Evolutionary conservation across 2,329 filamentous ascomycete species (phyloP).

Genomic region (Alternaria sp.): DNA sequence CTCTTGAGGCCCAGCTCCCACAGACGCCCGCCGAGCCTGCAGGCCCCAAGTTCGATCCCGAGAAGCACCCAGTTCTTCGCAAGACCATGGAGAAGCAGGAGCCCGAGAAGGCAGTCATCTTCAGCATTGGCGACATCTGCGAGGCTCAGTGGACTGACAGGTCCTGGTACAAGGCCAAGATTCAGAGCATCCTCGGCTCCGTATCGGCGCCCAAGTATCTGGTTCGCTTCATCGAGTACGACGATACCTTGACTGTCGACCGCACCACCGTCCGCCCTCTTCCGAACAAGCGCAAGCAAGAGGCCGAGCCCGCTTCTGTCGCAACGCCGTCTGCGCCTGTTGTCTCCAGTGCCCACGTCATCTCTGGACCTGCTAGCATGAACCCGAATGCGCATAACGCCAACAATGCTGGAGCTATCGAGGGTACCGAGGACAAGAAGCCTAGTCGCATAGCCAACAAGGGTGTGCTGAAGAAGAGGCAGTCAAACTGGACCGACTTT

Average conservation of each 20-base stretch:
- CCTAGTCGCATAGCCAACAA: slow-evolving; percentile 84
- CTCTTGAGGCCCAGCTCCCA: slow-evolving; percentile 58
- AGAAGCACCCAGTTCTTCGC: slow-evolving; percentile 79
- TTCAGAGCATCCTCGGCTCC: slow-evolving; percentile 92
- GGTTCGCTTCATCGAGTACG: slow-evolving; percentile 94
- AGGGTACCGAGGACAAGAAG: slow-evolving; percentile 70
- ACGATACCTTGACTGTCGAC: slow-evolving; percentile 82
- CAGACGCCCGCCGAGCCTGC: slow-evolving; percentile 43
- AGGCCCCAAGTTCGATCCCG: slow-evolving; percentile 74
- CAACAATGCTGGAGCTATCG: slow-evolving; percentile 70
- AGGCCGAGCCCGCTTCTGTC: slow-evolving; percentile 77
- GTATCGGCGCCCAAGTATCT: slow-evolving; percentile 90
- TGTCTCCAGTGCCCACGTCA: slow-evolving; percentile 61
- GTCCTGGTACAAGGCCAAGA: slow-evolving; percentile 88
- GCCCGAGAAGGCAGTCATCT: slow-evolving; percentile 60
- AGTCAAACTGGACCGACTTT: slow-evolving; percentile 96
- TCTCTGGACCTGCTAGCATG: slow-evolving; percentile 72
- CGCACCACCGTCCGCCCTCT: slow-evolving; percentile 45
- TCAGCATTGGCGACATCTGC: slow-evolving; percentile 88
- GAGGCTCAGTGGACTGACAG: slow-evolving; percentile 93
- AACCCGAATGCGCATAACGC: slow-evolving; percentile 70
- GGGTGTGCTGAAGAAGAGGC: slow-evolving; percentile 88
- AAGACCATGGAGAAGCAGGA: slow-evolving; percentile 54
- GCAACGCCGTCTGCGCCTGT: slow-evolving; percentile 51
- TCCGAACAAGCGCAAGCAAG: slow-evolving; percentile 68